Base-by-base conservation (phyloP, 225 moss, liverwort and hornwort species). In the Rhytidiadelphus loreus region DNA sequence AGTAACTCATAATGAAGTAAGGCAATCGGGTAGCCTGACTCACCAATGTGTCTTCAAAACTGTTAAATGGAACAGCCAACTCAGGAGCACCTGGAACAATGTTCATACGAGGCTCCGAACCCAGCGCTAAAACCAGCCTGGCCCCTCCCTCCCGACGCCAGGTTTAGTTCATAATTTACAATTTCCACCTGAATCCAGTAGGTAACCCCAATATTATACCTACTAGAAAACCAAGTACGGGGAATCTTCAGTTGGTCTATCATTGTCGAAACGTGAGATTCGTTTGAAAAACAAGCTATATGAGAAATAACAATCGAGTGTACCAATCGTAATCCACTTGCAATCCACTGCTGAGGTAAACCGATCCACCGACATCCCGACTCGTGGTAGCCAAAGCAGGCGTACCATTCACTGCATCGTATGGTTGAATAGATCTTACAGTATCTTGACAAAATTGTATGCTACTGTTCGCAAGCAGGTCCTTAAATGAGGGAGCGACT, bases 271-370 rank as follows among this genome's bases (percentile, higher is more conserved):
- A 58, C 7, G 18, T 39, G 39, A 39, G 18, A 79, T 57, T 57
- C n/a, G 9, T 85, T 81, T 48, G 85, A 82, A 85, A 85, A 37
- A 59, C 71, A 85, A 82, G 81, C 37, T 46, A 64, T 35, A 35
- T 43, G 52, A 82, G 32, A 65, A 77, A 80, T 28, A 71, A 24
- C 14, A 81, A 63, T 15, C 68, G 60, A 71, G 17, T 18, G 37
- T 95, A 98, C 98, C 99, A 99, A 88, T 99, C 99, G 77, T 99
- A 97, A 66, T 96, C 96, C 82, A 99, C 93, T 91, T 95, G 92
- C 83, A 89, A 90, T 89, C 99, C 99, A 90, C 95, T 95, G 57
- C 93, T 90, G 79, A 99, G 97, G 85, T 95, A 90, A 33, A 99
- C 99, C 43, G 96, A 96, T 56, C 99, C 99, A 78, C 96, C 99